phyloP scores from a whole-genome alignment of 768 basidiomycete species.

The Termitomyces sp. region DNA sequence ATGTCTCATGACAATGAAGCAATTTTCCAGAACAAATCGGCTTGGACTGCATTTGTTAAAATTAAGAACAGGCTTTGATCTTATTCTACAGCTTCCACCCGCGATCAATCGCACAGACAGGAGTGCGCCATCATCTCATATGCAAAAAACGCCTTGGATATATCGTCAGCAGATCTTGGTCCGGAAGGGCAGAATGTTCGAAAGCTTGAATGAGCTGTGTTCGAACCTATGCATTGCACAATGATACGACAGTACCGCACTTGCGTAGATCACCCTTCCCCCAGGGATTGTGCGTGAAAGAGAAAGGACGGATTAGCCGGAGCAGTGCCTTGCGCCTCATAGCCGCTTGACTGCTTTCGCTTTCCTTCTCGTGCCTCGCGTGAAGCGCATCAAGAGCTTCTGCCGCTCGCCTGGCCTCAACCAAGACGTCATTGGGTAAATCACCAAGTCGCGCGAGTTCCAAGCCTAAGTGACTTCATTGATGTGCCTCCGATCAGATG shows the following conservation, averaged over 20 bases:
- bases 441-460: slow-evolving; percentile 87
- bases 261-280: no score
- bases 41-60: no score
- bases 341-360: slow-evolving; percentile 53
- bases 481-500: background rate
- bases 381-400: slow-evolving; percentile 54
- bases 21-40: no score
- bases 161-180: slow-evolving; percentile 64
- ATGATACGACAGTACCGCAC: background rate
- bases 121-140: background rate
- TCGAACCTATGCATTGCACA: slow-evolving; percentile 42
- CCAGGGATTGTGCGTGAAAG: background rate
- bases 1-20: no score
- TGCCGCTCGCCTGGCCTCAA: slow-evolving; percentile 59
- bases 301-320: slow-evolving; percentile 37
- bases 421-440: slow-evolving; percentile 67
- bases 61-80: no score
- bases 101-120: background rate
- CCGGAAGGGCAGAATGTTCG: slow-evolving; percentile 69
- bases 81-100: no score
- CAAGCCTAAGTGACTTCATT: slow-evolving; percentile 48
- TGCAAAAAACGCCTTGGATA: slow-evolving; percentile 47
- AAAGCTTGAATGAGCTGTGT: slow-evolving; percentile 72
- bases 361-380: slow-evolving; percentile 51
- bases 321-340: slow-evolving; percentile 64